These are phyloP conservation scores for Colletotrichum cuscutae DNA, from an alignment of 2,329 filamentous ascomycete species.

Conservation along the genomic window DNA sequence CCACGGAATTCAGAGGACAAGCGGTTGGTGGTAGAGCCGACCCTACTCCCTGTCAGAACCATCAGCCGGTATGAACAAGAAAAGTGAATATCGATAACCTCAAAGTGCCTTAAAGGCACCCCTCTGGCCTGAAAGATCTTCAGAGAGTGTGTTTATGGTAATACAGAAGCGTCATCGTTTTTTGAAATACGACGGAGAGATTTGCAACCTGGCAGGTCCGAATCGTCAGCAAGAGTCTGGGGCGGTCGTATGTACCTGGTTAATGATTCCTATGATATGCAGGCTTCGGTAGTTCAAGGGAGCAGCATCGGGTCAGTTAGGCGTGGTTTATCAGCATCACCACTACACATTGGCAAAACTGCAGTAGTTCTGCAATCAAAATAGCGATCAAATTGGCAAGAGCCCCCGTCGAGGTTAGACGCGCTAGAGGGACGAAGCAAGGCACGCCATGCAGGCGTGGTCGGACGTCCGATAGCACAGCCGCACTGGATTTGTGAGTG, in stretches of 20 bases:
- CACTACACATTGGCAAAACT: constrained; percentile 3
- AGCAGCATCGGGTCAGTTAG: constrained; percentile 5
- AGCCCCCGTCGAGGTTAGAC: not conserved
- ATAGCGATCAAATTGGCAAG: not conserved
- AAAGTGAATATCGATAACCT: not conserved
- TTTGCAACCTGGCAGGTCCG: not conserved
- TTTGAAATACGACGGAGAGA: not conserved
- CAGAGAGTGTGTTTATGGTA: not conserved
- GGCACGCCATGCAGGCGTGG: constrained; percentile 30
- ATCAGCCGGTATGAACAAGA: not conserved
- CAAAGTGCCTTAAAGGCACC: not conserved
- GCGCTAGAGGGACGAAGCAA: constrained; percentile 30
- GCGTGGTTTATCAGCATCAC: constrained; percentile 14
- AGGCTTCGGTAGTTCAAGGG: constrained; percentile 30
- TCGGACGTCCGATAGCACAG: constrained; percentile 33
- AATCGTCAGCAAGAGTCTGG: constrained; percentile 4
- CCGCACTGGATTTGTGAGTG: constrained; percentile 9
- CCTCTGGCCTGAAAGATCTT: not conserved
- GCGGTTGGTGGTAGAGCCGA: not conserved
- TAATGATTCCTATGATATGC: constrained; percentile 24
- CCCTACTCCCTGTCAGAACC: not conserved
- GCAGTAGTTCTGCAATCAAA: not conserved
- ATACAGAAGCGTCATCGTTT: constrained; percentile 21
- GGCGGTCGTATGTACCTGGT: not conserved
- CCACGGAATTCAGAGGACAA: constrained; percentile 5